Percentiles rank a stretch among this genome's conserved stretches.
Conservation (phyloP, 2,329 filamentous ascomycete genomes). For the Aspergillus candidus region DNA sequence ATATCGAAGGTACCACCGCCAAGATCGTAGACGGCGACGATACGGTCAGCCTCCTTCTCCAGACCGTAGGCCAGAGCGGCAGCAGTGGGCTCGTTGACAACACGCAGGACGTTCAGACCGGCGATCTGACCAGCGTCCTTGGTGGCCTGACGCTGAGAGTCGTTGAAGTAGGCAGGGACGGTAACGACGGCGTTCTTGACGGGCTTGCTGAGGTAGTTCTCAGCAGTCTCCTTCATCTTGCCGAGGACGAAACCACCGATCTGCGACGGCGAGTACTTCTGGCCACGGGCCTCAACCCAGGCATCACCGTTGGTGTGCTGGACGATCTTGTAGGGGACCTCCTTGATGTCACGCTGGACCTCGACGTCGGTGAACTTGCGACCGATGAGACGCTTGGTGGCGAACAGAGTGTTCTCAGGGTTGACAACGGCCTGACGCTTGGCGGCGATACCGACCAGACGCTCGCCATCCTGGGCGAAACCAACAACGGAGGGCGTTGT, state of each 20-base stretch:
- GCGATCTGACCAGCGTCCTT: slow-evolving; percentile 97
- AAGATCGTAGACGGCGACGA: slow-evolving; percentile 95
- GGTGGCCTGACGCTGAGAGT: slow-evolving; percentile 94
- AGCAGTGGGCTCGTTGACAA: slow-evolving; percentile 96
- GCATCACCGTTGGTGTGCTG: slow-evolving; percentile 95
- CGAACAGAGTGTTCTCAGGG: slow-evolving; percentile 96
- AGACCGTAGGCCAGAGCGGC: slow-evolving; percentile 93
- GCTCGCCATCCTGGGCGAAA: slow-evolving; percentile 92
- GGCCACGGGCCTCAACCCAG: slow-evolving; percentile 86
- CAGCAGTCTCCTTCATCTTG: slow-evolving; percentile 99
- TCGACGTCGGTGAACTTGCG: slow-evolving; percentile 92
- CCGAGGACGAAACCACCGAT: slow-evolving; percentile 92
- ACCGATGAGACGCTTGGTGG: slow-evolving; percentile 97
- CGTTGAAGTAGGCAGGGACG: slow-evolving; percentile 97
- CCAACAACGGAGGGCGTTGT: slow-evolving; percentile 93
- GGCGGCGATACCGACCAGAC: slow-evolving; percentile 91
- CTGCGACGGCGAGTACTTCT: slow-evolving; percentile 98
- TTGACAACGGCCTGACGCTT: slow-evolving; percentile 98
- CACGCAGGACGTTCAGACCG: slow-evolving; percentile 92
- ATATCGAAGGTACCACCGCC: slow-evolving; percentile 99
- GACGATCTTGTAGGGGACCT: slow-evolving; percentile 97
- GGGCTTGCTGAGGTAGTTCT: slow-evolving; percentile 82
- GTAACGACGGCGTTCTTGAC: slow-evolving; percentile 96
- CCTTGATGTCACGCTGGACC: slow-evolving; percentile 94
- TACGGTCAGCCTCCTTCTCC: slow-evolving; percentile 84